Evolutionary conservation across 176 grass and related monocot species (phyloP), one percentile per base, ranked within the genome.

Genomic region (Elaeis guineensis): DNA sequence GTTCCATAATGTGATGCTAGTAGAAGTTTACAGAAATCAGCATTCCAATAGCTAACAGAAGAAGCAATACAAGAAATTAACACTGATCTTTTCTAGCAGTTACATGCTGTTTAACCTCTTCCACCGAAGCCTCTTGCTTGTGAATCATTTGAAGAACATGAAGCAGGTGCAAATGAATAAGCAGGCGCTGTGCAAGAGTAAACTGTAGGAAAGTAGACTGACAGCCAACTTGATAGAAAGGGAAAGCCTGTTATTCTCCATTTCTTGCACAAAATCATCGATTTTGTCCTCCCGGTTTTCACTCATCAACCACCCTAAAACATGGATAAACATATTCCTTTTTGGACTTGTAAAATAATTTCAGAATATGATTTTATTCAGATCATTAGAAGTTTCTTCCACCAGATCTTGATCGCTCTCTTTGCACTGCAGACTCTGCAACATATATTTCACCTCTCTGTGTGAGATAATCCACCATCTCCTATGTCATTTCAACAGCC

Each of bases 21-120:
- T 44, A 44, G 35, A 44, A 44, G 3, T 44, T 44, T 14, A 44
- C 35, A 44, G 9, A 2, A 44, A 44, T 44, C 35, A 44, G 8
- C 35, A 44, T 44, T 44, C 35, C 9, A 44, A 44, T 44, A 44
- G 35, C 35, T 44, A 44, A 21, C 19, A 14, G 21, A 55, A 55
- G 21, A 56, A 11, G 21, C 7, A 21, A 56, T 56, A 12, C 12
- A 22, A 56, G 19, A 3, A 56, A 22, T 20, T 21, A 61, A 39
- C 20, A 6, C 76, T 73, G 76, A 97, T 87, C 84, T 97, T 97
- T 73, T 89, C 84, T 62, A 97, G 56, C 39, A 91, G 70, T 64
- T 90, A 51, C 58, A 51, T 80, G 75, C 71, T 82, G 68, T 70
- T 78, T 82, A 65, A 91, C 74, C 39, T 85, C 86, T 77, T 80